Conservation (phyloP, 2,329 filamentous ascomycete species). For the Apiospora rasikravindrae region DNA sequence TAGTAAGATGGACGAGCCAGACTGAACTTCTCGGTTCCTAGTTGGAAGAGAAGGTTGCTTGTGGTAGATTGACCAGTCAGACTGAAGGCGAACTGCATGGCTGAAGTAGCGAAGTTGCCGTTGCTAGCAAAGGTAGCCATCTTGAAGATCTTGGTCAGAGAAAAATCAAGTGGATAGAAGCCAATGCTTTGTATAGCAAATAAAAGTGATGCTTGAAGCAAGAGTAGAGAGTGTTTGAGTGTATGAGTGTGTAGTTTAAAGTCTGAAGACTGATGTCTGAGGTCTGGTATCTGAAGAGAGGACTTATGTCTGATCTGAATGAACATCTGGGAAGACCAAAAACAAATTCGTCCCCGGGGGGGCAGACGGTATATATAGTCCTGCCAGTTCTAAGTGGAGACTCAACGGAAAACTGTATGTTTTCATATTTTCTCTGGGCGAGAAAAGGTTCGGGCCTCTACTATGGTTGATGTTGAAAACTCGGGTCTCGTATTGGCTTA, state of each 20-base stretch:
- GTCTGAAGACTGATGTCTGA: not conserved
- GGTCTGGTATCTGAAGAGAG: not conserved
- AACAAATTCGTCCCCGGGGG: not conserved
- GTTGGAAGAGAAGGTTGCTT: not conserved
- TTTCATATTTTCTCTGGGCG: not conserved
- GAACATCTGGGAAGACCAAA: not conserved
- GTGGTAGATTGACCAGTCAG: not conserved
- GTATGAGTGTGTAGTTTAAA: not conserved
- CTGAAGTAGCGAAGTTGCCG: constrained; percentile 2
- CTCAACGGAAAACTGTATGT: not conserved
- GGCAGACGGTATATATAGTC: not conserved
- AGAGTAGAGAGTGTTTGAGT: not conserved
- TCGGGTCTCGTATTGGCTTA: not conserved
- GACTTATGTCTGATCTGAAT: not conserved
- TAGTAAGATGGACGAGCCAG: not conserved
- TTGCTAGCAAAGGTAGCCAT: constrained; percentile 7
- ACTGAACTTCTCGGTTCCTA: not conserved
- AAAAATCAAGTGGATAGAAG: not conserved
- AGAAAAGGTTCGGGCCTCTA: not conserved
- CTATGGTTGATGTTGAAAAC: not conserved
- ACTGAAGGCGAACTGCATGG: not conserved
- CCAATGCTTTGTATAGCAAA: not conserved
- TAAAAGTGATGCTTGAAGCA: not conserved
- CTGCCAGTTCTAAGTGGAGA: not conserved
- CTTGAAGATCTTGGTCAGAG: constrained; percentile 9